Conservation (phyloP, 768 basidiomycete genomes). For the Chiua virens region DNA sequence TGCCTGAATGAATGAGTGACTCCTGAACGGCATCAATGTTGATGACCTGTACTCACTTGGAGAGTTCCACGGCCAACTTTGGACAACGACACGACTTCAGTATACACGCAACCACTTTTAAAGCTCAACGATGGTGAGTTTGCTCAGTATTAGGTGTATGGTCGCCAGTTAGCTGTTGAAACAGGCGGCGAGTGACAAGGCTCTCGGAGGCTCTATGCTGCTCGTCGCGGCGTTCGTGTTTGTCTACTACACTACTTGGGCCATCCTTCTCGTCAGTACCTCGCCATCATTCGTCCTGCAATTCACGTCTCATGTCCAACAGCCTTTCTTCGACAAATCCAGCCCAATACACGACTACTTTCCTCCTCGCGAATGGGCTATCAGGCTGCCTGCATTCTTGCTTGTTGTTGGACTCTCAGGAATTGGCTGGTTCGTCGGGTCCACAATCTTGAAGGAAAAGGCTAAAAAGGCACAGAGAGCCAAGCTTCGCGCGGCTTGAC, state of each 20-base stretch:
- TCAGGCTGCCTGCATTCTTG: conserved; percentile 81
- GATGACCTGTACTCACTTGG: too few relatives aligned
- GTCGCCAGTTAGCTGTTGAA: conserved; percentile 4
- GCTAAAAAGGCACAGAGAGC: conserved; percentile 64
- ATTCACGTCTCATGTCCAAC: conserved; percentile 9
- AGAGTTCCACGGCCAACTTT: conserved; percentile 13
- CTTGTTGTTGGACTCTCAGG: conserved; percentile 78
- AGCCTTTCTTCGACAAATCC: conserved; percentile 81
- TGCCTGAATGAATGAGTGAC: too few relatives aligned
- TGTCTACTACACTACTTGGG: conserved; percentile 91
- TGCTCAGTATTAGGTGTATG: neutral
- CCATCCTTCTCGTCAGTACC: conserved; percentile 72
- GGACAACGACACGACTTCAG: conserved; percentile 12
- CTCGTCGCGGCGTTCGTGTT: conserved; percentile 74
- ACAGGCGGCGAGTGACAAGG: conserved; percentile 80
- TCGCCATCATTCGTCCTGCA: neutral
- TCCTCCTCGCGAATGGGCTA: conserved; percentile 89
- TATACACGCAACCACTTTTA: neutral
- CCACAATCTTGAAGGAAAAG: conserved; percentile 73
- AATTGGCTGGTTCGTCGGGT: conserved; percentile 79
- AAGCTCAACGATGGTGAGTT: conserved; percentile 27
- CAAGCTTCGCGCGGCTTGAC: conserved; percentile 59
- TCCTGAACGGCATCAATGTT: too few relatives aligned
- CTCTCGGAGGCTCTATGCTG: conserved; percentile 78
- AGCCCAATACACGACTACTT: conserved; percentile 79